Base-by-base conservation (phyloP, 1,284 basidiomycete species). In the Papiliotrema fonsecae region DNA sequence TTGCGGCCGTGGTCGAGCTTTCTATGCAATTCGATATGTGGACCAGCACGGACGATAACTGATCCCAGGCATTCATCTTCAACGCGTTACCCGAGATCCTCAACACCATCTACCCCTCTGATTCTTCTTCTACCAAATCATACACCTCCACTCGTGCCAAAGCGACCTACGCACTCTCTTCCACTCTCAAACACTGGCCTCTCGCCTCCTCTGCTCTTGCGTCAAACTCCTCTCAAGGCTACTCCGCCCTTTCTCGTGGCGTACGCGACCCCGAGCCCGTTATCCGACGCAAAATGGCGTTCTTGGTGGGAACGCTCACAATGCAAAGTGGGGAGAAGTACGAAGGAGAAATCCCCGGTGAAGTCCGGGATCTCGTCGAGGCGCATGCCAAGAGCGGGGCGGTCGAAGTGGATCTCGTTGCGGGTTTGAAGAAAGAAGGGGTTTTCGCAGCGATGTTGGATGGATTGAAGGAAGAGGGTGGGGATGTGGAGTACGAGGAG, bases 91-190 rank as follows among this genome's bases (percentile, higher is more conserved):
- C 83, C 10, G 73, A 73, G 3, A 74, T 94, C 26, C 75, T 87
- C 14, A 92, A 21, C 27, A 43, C 24, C 41, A 43, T 43, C 26
- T 76, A 1, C 78, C 84, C 2, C 75, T 78, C 42, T 67, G 49
- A 51, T 75, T 80, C 35, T 50, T 40, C 47, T 24, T 52, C 57
- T 25, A 56, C 52, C 39, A 51, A 54, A 27, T 34, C 51, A 1
- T 51, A 51, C 34, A 52, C 76, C 25, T 69, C 80, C 45, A 80
- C 82, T 6, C 80, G 86, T 14, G 82, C 87, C 28, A 94, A 94
- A 72, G 89, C 86, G 0, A 80, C 93, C 37, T 97, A 97, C 69
- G 79, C 87, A 1, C 74, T 97, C 13, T 93, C 89, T 0, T 85
- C 88, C 0, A 70, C 91, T 0, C 72, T 97, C 42, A 92, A 90